phyloP scores from a whole-genome alignment of 1,284 basidiomycete genomes.

The Anthracocystis walkeri region DNA sequence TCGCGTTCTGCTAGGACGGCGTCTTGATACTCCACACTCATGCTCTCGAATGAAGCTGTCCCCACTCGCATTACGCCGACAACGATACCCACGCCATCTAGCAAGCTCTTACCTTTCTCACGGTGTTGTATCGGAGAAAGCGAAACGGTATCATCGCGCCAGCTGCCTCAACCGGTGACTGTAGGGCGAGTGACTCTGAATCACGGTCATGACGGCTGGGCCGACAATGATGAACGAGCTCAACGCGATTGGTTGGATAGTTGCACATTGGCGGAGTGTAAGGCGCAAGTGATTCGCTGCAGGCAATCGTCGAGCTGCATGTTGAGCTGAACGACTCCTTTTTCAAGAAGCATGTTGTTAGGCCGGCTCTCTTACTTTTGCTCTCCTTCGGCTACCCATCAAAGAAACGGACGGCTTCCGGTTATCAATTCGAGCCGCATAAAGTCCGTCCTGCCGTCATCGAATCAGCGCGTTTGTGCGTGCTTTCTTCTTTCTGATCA shows the following conservation, averaged over 20 bases:
- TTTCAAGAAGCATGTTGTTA: neutral
- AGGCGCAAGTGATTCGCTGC: neutral
- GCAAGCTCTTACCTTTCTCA: no score
- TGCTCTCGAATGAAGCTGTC: neutral
- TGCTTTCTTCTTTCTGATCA: neutral
- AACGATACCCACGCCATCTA: no score
- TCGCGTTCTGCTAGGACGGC: neutral
- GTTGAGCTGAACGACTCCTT: neutral
- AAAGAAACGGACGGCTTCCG: conserved; percentile 4
- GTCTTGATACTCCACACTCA: conserved; percentile 1
- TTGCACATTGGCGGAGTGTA: neutral
- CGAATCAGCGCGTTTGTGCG: neutral
- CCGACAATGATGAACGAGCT: conserved; percentile 2
- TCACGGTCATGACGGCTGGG: neutral
- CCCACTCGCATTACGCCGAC: no score
- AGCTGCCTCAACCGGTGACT: neutral
- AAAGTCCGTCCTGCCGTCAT: neutral
- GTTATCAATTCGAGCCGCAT: conserved; percentile 7
- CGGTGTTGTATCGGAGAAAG: no score
- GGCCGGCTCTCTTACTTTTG: neutral
- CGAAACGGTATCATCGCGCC: no score
- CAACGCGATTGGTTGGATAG: conserved; percentile 8
- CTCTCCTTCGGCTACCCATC: conserved; percentile 3
- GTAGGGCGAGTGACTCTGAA: neutral
- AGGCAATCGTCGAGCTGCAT: conserved; percentile 15